Evolutionary conservation across 2,329 filamentous ascomycete genomes (phyloP), one percentile per base, ranked within the genome.

Genomic region (Rugonectria rugulosa): DNA sequence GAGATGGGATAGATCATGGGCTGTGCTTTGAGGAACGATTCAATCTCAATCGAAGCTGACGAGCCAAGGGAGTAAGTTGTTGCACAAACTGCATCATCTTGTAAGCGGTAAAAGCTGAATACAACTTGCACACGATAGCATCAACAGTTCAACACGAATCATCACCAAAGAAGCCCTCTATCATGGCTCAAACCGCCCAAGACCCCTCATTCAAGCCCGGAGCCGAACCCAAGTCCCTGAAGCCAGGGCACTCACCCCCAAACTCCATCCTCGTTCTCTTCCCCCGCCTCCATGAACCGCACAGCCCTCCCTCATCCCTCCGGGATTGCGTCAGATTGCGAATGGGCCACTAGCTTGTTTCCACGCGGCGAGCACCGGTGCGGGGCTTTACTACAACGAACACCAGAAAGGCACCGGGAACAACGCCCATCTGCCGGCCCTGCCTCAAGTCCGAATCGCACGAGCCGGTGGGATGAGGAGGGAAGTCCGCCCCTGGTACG

Each of bases 281-380:
- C 40, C 38, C 59, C 59, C 51, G 59, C 59, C 32, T 24, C n/a
- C 27, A 26, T 41, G 32, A 42, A 20, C 20, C 26, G 24, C n/a
- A 37, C 34, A 20, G 27, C 29, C 23, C 34, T n/a, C n/a, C 31
- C 32, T 37, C 19, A 50, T 38, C 29, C 48, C 48, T 52, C 52
- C 49, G 38, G 41, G 42, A 65, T 65, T 60, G 62, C 62, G 62
- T 65, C 61, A 65, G 49, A 48, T 41, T 21, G 51, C 53, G 37
- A 37, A n/a, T 41, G 53, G 34, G 57, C 51, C 54, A 59, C 60
- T 24, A 24, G 23, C 17, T 47, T 27, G 55, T 53, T 38, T 29
- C 52, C 12, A 52, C 34, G 49, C 61, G 59, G 62, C 54, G 49
- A 57, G 36, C 57, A 34, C 62, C 59, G 62, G 48, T 31, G 56